A percentile compares a stretch with the other conserved stretches of the same genome.
Conservation (phyloP, 345 rosid species). For the Pelargonium nanum region DNA sequence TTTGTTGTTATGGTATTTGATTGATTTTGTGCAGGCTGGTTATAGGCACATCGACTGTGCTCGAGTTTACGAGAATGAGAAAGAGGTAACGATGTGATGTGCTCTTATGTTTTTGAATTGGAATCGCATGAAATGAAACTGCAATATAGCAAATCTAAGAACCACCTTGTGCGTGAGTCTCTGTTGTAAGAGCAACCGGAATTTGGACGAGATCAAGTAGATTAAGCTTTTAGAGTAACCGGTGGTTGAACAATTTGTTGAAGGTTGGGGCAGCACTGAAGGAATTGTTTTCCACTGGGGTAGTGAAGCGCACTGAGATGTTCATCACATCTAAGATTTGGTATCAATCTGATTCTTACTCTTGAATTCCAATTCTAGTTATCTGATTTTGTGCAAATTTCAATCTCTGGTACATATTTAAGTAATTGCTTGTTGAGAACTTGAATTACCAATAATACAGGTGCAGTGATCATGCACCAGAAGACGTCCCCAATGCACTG, state of each 20-base stretch:
- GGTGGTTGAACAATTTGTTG: not conserved
- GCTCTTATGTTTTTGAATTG: no score
- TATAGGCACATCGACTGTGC: constrained; percentile 47
- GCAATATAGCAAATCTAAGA: no score
- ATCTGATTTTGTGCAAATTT: not conserved
- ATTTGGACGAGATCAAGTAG: no score
- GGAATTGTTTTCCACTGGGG: constrained; percentile 29
- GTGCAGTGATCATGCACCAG: constrained; percentile 42
- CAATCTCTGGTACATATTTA: not conserved
- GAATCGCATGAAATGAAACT: no score
- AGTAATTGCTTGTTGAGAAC: not conserved
- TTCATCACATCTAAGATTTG: constrained; percentile 47
- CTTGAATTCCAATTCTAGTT: not conserved
- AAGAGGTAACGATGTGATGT: constrained; percentile 30
- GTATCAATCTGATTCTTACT: constrained; percentile 4
- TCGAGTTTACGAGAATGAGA: constrained; percentile 35
- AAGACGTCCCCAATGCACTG: constrained; percentile 41
- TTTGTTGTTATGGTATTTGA: no score
- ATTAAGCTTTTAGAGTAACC: not conserved
- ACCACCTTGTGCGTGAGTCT: no score
- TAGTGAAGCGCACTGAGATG: constrained; percentile 35
- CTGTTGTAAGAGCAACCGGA: no score
- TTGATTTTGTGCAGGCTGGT: constrained; percentile 28
- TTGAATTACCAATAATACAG: constrained; percentile 15
- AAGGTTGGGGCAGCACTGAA: constrained; percentile 41